Conservation (phyloP, 192 early-diverging fungal species). For the Coemansia sp. region DNA sequence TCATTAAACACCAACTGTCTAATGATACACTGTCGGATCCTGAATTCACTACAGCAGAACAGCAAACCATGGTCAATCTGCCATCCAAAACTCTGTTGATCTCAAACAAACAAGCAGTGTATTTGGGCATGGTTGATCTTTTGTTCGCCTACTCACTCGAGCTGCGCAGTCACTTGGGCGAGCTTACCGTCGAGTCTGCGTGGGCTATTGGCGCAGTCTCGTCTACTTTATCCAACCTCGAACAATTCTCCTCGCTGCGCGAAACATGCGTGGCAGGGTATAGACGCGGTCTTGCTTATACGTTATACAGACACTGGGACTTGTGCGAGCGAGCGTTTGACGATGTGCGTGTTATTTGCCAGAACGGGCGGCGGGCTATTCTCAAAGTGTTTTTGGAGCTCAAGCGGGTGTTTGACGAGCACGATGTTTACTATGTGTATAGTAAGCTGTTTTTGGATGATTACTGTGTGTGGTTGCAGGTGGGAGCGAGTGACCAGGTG, state of each 20-base stretch:
- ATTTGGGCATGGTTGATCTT: slow-evolving; percentile 88
- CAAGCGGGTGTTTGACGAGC: slow-evolving; percentile 76
- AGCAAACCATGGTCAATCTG: slow-evolving; percentile 70
- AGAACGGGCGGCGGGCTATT: slow-evolving; percentile 78
- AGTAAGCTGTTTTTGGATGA: slow-evolving; percentile 88
- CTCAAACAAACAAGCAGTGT: slow-evolving; percentile 64
- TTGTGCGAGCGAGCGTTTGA: slow-evolving; percentile 71
- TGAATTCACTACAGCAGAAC: slow-evolving; percentile 72
- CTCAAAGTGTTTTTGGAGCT: slow-evolving; percentile 77
- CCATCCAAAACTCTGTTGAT: slow-evolving; percentile 75
- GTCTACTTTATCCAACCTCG: slow-evolving; percentile 74
- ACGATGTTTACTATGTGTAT: slow-evolving; percentile 87
- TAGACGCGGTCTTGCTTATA: slow-evolving; percentile 84
- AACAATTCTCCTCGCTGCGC: slow-evolving; percentile 63
- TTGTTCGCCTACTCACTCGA: slow-evolving; percentile 91
- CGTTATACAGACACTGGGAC: slow-evolving; percentile 79
- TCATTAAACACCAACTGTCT: slow-evolving; percentile 72
- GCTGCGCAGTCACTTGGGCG: slow-evolving; percentile 77
- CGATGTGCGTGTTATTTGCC: slow-evolving; percentile 80
- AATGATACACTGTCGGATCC: no score
- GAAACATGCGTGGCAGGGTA: slow-evolving; percentile 64
- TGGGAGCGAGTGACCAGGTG: slow-evolving; percentile 66
- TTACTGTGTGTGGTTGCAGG: slow-evolving; percentile 95
- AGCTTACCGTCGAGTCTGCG: slow-evolving; percentile 81
- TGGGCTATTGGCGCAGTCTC: slow-evolving; percentile 90